Conservation (phyloP, 2,329 filamentous ascomycete genomes). For the Fusarium beomiforme region DNA sequence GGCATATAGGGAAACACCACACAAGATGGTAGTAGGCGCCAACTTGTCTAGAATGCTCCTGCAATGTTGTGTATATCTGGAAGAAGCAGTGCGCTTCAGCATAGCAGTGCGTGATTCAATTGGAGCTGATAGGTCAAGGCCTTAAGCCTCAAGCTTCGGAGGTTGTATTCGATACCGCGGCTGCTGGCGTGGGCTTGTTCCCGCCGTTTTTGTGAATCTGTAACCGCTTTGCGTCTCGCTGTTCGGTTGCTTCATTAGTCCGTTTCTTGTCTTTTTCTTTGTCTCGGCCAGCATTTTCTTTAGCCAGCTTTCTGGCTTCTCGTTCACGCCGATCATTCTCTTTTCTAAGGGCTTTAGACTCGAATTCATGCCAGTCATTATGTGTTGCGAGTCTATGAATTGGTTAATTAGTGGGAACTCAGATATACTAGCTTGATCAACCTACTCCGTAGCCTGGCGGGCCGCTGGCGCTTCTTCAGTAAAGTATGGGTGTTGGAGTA, state of each 20-base stretch:
- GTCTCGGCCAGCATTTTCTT: constrained; percentile 48
- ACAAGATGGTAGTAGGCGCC: constrained; percentile 1
- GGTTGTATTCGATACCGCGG: constrained; percentile 11
- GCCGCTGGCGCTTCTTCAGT: constrained; percentile 80
- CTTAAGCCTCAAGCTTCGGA: constrained; percentile 15
- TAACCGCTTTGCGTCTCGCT: constrained; percentile 48
- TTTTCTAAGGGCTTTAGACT: constrained; percentile 92
- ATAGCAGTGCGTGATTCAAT: background rate
- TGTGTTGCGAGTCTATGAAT: constrained; percentile 74
- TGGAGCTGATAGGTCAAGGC: background rate
- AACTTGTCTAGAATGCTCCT: constrained; percentile 3
- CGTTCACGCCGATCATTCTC: constrained; percentile 79
- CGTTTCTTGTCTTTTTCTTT: constrained; percentile 55
- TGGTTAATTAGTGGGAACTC: constrained; percentile 44
- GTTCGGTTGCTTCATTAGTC: constrained; percentile 45
- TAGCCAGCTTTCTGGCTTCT: constrained; percentile 60
- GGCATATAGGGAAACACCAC: background rate
- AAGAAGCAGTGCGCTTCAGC: background rate
- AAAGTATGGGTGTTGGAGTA: constrained; percentile 91
- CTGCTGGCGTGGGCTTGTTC: constrained; percentile 14
- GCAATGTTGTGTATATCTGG: constrained; percentile 1
- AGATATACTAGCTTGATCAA: constrained; percentile 40
- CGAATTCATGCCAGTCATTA: constrained; percentile 98
- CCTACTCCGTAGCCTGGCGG: constrained; percentile 83
- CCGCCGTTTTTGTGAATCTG: constrained; percentile 44